A percentile compares a stretch with the other conserved stretches of the same genome.
These are phyloP conservation scores for Wickerhamomyces mucosus DNA, from an alignment of 805 yeast species.

Conservation along the genomic window DNA sequence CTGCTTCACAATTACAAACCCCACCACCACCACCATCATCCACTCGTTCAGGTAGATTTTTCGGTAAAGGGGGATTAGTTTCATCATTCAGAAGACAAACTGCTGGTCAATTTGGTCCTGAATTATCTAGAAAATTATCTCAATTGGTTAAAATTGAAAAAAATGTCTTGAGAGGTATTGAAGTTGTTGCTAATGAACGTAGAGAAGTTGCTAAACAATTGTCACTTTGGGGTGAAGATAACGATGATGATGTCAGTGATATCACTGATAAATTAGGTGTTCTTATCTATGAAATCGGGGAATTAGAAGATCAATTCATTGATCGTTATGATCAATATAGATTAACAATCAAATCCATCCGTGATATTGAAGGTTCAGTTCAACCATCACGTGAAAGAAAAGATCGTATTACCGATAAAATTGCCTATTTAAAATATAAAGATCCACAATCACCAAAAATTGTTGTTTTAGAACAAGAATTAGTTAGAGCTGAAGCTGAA, in stretches of 20 bases:
- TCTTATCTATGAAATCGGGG: conserved; percentile 73
- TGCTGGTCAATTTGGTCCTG: conserved; percentile 78
- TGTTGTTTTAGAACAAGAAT: conserved; percentile 74
- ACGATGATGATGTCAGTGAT: conserved; percentile 80
- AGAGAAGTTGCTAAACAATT: conserved; percentile 76
- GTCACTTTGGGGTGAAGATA: conserved; percentile 80
- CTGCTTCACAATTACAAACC: conserved; percentile 87
- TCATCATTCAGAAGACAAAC: conserved; percentile 58
- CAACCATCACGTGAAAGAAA: conserved; percentile 86
- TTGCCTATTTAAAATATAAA: conserved; percentile 75
- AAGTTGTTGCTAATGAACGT: conserved; percentile 68
- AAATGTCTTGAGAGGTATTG: conserved; percentile 71
- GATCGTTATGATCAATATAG: conserved; percentile 83
- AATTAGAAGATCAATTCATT: conserved; percentile 78
- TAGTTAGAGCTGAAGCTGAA: conserved; percentile 89
- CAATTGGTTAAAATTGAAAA: conserved; percentile 74
- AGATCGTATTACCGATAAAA: conserved; percentile 76
- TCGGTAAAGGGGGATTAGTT: conserved; percentile 65
- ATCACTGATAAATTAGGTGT: conserved; percentile 84
- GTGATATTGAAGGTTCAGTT: conserved; percentile 81
- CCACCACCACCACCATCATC: conserved; percentile 95
- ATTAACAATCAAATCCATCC: conserved; percentile 67
- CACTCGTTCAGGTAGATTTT: conserved; percentile 75
- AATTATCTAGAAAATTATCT: conserved; percentile 63
- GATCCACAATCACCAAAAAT: conserved; percentile 79